Base-by-base conservation (phyloP, 805 yeast genomes). In the Cyberlindnera nakhonratchasimensis region DNA sequence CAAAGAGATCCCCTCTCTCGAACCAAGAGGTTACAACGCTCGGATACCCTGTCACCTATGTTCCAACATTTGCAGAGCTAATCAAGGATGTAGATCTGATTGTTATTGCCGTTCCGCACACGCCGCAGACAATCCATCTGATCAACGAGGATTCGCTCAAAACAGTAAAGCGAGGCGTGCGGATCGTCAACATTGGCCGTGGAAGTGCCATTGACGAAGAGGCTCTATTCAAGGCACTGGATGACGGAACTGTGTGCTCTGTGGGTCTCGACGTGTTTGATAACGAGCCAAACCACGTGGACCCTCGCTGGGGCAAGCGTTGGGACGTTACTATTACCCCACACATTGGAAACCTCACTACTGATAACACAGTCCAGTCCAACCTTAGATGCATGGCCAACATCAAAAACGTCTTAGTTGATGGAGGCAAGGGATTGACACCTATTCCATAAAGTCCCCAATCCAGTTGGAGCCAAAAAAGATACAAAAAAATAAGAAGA, bases 251-350 rank as follows among this genome's bases (percentile, higher is more conserved):
- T 40, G 67, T 85, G 3, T 62, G 72, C 13, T 76, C 80, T 55
- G 85, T 80, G 9, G 91, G 90, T 0, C 57, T 83, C 28, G 95
- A 86, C 54, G 95, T 86, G 3, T 83, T 66, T 56, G 78, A 74
- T 42, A 59, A 74, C 18, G 95, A 86, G 61, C 86, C 86, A 3
- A 35, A 51, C 0, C 24, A 37, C 16, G 70, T 80, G 14, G 71
- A 74, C 46, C 64, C 67, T 12, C 75, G 69, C 29, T 67, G 82
- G 32, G 51, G 72, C 19, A 63, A 65, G 6, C 70, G 90, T 52
- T 69, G 77, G 54, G 88, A 84, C 56, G 85, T 82, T n/a, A 63
- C 81, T 0, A 30, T 54, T 34, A 46, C 53, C 3, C 95, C 95
- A 3, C 95, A 86, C 61, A 57, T 82, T 23, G 95, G 89, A 0